Evolutionary conservation across 176 grass and related monocot genomes (phyloP).

Genomic region (Eleusine indica): DNA sequence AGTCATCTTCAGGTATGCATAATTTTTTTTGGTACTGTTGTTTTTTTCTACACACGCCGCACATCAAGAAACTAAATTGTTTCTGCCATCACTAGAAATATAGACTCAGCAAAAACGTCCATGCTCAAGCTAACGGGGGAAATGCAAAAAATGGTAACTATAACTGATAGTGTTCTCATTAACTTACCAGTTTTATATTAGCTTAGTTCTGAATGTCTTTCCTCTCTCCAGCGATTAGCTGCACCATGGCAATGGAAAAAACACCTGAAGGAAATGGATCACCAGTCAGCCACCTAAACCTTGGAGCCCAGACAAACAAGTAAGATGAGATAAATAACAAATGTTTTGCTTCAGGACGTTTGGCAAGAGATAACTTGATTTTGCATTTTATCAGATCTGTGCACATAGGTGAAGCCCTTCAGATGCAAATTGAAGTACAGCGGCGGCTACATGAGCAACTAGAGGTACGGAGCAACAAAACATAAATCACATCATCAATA

Average conservation of each 20-base stretch:
- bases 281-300: conserved; percentile 50
- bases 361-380: conserved; percentile 40
- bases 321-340: conserved; percentile 35
- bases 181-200: conserved; percentile 20
- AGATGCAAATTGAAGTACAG: conserved; percentile 99
- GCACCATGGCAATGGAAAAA: conserved; percentile 61
- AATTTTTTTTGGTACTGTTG: conserved; percentile 11
- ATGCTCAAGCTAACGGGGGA: conserved; percentile 60
- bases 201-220: conserved; percentile 35
- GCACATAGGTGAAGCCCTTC: conserved; percentile 92
- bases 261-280: conserved; percentile 63
- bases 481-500: conserved; percentile 21
- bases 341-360: conserved; percentile 31
- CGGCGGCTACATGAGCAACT: conserved; percentile 86
- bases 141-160: conserved; percentile 71
- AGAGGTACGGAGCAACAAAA: conserved; percentile 60
- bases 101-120: conserved; percentile 91
- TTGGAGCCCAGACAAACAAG: conserved; percentile 76
- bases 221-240: conserved; percentile 49
- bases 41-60: conserved; percentile 14
- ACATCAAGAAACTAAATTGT: conserved; percentile 45
- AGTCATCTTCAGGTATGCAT: conserved; percentile 95
- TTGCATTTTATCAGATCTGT: conserved; percentile 66
- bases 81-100: conserved; percentile 78
- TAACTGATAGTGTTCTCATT: neutral